Conservation (phyloP, 2,329 filamentous ascomycete species). For the Xylariaceae sp. region DNA sequence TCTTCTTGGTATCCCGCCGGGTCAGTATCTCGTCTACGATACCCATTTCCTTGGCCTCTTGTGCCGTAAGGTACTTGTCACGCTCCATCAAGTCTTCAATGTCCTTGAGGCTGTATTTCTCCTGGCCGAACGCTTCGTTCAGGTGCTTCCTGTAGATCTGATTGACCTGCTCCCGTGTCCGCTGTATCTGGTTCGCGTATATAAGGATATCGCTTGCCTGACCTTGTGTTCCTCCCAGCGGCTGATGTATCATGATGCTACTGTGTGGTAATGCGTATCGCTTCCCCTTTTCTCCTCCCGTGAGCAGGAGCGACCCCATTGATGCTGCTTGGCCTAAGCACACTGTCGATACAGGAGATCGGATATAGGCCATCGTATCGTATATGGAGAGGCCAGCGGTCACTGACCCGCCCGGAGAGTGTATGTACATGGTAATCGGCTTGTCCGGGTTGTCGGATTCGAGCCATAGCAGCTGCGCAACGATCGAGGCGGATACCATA, state of each 20-base stretch:
- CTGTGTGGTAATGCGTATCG: constrained; percentile 88
- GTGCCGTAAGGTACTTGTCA: constrained; percentile 87
- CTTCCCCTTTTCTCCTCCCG: constrained; percentile 79
- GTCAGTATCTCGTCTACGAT: constrained; percentile 88
- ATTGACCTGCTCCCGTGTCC: constrained; percentile 81
- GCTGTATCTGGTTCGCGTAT: constrained; percentile 93
- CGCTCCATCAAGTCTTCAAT: constrained; percentile 96
- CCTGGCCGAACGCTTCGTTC: constrained; percentile 68
- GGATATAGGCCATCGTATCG: constrained; percentile 98
- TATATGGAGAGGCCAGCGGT: constrained; percentile 89
- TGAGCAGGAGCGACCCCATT: constrained; percentile 87
- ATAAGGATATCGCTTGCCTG: constrained; percentile 84
- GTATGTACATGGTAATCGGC: constrained; percentile 96
- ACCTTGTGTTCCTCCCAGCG: constrained; percentile 67
- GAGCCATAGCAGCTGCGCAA: constrained; percentile 94
- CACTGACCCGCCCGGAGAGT: constrained; percentile 90
- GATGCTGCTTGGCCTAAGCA: constrained; percentile 92
- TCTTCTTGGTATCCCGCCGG: constrained; percentile 46
- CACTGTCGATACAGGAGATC: constrained; percentile 87
- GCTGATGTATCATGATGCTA: constrained; percentile 96
- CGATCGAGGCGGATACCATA: constrained; percentile 84
- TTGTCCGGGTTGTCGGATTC: constrained; percentile 95
- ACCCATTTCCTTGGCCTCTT: constrained; percentile 84
- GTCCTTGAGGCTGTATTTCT: constrained; percentile 74
- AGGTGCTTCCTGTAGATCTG: constrained; percentile 84